These are phyloP conservation scores for Penicillium paxilli DNA, from an alignment of 495 filamentous ascomycete genomes.

Conservation along the genomic window DNA sequence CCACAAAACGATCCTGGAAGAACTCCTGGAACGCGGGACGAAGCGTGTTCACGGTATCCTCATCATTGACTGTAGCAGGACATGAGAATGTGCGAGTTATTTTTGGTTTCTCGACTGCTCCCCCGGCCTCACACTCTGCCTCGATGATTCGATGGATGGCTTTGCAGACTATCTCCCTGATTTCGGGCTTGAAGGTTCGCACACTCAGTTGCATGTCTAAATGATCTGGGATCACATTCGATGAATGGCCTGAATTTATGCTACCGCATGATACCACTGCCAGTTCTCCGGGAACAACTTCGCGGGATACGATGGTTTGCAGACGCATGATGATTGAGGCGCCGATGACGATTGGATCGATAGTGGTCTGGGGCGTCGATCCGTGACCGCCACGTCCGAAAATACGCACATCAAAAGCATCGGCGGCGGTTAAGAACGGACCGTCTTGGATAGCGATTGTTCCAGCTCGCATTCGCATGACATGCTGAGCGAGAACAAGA, in stretches of 20 bases:
- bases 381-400: slow-evolving; percentile 57
- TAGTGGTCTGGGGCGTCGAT: slow-evolving; percentile 46
- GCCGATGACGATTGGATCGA: slow-evolving; percentile 60
- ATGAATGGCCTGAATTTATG: slow-evolving; percentile 50
- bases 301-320: slow-evolving; percentile 56
- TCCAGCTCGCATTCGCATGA: slow-evolving; percentile 47
- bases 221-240: slow-evolving; percentile 56
- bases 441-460: slow-evolving; percentile 32
- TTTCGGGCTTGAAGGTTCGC: slow-evolving; percentile 37
- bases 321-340: slow-evolving; percentile 51
- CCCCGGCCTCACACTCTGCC: slow-evolving; percentile 51
- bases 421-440: slow-evolving; percentile 35
- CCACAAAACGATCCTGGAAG: slow-evolving; percentile 37
- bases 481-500: slow-evolving; percentile 58
- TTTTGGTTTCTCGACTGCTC: slow-evolving; percentile 36
- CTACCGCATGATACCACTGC: slow-evolving; percentile 56
- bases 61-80: slow-evolving; percentile 57
- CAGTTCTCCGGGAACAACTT: slow-evolving; percentile 49
- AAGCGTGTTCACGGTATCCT: slow-evolving; percentile 35
- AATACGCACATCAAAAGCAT: slow-evolving; percentile 43
- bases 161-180: slow-evolving; percentile 42
- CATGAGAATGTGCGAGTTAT: slow-evolving; percentile 36
- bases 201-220: slow-evolving; percentile 51
- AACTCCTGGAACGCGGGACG: slow-evolving; percentile 40
- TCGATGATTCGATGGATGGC: slow-evolving; percentile 53